Evolutionary conservation across 345 rosid species (phyloP), one percentile per base, ranked within the genome.

Genomic region (Salix udensis): DNA sequence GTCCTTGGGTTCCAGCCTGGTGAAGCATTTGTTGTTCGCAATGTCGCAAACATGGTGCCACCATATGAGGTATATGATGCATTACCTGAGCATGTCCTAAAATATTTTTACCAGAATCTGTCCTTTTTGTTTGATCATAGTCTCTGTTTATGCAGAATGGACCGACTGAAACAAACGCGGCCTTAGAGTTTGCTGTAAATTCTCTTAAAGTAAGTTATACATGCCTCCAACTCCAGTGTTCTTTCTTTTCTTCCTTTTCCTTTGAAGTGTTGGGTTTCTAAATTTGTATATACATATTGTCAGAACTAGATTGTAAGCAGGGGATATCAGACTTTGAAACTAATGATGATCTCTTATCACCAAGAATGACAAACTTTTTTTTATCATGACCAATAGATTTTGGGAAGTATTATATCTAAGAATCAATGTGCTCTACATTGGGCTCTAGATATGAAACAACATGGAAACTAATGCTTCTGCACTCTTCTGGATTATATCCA

Each of bases 111-210:
- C 42, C 55, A 21, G 15, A 61, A 44, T 24, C 39, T 39, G 42
- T n/a, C 62, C 8, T 46, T n/a, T 68, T 23, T 68, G 39, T 26
- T 21, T 67, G 42, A 36, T 46, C 70, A 67, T 58, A 28, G 68
- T 74, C 72, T 74, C 58, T 84, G 67, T 55, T 82, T 87, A 65
- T 82, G 72, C 82, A 93, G 99, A 85, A 84, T 78, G 98, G 96
- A 70, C 98, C 98, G 30, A 85, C 97, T 44, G 99, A 96, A 84
- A 92, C 97, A 37, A 93, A 96, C 83, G 99, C 99, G 58, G 98
- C 95, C 14, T 78, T 96, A 60, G 97, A 96, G 86, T 96, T 96
- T 88, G 89, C 99, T 58, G 96, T 93, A 55, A 96, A 96, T 78
- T 14, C 85, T 65, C 95, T 96, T 68, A 67, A 88, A 50, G 99